Conservation (phyloP, 1,284 basidiomycete genomes). For the Leccinum solheimii region DNA sequence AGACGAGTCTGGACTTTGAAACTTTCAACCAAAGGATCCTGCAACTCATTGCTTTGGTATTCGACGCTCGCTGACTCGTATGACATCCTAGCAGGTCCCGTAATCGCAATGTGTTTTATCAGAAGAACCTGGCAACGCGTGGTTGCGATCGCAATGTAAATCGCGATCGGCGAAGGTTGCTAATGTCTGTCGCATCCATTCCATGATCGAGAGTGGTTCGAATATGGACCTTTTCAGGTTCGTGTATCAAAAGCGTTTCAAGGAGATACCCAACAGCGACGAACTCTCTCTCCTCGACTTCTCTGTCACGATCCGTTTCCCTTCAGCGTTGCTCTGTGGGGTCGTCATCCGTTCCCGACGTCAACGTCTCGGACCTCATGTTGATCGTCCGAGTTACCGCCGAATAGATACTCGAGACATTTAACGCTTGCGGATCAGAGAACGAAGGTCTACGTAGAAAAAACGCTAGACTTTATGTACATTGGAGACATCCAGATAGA, state of each 20-base stretch:
- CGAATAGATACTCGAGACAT: slow-evolving; percentile 1
- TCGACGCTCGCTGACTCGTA: not conserved
- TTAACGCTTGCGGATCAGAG: not conserved
- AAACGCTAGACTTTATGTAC: not conserved
- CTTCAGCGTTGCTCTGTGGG: not conserved
- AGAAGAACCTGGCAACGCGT: slow-evolving; percentile 64
- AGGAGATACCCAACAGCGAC: not conserved
- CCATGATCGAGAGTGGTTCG: slow-evolving; percentile 24
- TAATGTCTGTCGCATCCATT: slow-evolving; percentile 47
- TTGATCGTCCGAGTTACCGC: not conserved
- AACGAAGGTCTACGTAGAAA: not conserved
- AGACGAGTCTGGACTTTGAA: not conserved
- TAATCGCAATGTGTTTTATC: slow-evolving; percentile 53
- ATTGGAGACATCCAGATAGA: not conserved
- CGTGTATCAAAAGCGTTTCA: not conserved
- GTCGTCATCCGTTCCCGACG: not conserved
- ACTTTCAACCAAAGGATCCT: slow-evolving; percentile 52
- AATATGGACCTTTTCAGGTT: not conserved
- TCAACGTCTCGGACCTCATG: not conserved
- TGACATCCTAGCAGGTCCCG: slow-evolving; percentile 51
- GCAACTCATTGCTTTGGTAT: slow-evolving; percentile 51
- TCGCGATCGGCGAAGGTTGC: slow-evolving; percentile 66
- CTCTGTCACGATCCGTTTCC: not conserved
- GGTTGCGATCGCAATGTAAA: slow-evolving; percentile 65
- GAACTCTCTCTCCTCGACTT: not conserved